Base-by-base conservation (phyloP, 1,139 yeast genomes). In the Debaryomycetaceae sp. region DNA sequence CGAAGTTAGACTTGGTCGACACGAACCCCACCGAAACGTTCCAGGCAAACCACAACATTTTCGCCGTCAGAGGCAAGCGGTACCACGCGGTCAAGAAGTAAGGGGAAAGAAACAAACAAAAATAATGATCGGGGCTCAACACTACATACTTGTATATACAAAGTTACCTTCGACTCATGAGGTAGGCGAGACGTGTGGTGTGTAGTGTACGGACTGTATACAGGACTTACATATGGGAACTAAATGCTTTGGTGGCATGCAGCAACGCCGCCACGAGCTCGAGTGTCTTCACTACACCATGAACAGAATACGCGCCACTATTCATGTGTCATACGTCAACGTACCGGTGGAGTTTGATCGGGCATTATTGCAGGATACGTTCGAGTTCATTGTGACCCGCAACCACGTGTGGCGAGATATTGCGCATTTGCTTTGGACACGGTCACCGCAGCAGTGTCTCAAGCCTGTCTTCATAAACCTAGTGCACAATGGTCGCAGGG, bases 41-140 rank as follows among this genome's bases (percentile, higher is more conserved):
- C 65, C 95, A 84, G 62, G 83, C 86, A 52, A 91, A 91, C 63
- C 88, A 84, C 65, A 78, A 79, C 52, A 61, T 91, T 33, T 88
- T 85, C 55, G 97, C 91, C 16, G 75, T 89, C 56, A 79, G 98
- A 63, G 98, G 98, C 45, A 91, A 91, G 72, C 76, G 97, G 56
- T 91, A 91, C 61, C 96, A 86, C 52, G 95, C 96, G 25, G 72
- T 83, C 44, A 55, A 51, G 38, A 54, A 49, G 34, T 61, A 46
- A 17, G 13, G 12, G 5, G 24, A 8, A 22, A 22, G 8, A 16
- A 22, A 16, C 5, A 22, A 22, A n/a, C n/a, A 10, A n/a, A 10
- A 19, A 37, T 10, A n/a, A n/a, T n/a, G n/a, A n/a, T n/a, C n/a
- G n/a, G n/a, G n/a, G n/a, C n/a, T n/a, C n/a, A n/a, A n/a, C n/a